These are phyloP conservation scores for Periconia sp. DNA, from an alignment of 2,329 filamentous ascomycete species.

Conservation along the genomic window DNA sequence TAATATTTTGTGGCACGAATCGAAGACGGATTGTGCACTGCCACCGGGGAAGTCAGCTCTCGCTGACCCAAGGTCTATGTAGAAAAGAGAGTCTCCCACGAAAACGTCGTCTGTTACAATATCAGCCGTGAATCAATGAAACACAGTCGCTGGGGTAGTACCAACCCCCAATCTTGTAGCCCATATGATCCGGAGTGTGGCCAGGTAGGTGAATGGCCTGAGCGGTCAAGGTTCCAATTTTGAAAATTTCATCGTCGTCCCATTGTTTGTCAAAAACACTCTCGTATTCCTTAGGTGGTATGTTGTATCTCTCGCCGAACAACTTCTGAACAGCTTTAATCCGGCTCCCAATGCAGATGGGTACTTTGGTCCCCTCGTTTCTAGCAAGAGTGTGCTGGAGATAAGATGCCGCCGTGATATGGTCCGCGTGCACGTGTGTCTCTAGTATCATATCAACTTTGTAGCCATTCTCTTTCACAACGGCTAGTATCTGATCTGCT, in stretches of 20 bases:
- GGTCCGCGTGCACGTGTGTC: constrained; percentile 64
- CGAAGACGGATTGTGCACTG: constrained; percentile 26
- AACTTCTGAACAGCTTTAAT: constrained; percentile 55
- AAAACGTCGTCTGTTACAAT: constrained; percentile 32
- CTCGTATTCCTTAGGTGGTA: constrained; percentile 47
- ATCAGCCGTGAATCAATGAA: background rate
- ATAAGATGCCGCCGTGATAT: constrained; percentile 62
- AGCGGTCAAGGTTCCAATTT: constrained; percentile 51
- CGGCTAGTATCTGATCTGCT: constrained; percentile 55
- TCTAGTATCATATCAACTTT: constrained; percentile 58
- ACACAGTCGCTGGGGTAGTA: background rate
- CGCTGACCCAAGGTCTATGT: constrained; percentile 13
- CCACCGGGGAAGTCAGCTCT: constrained; percentile 42
- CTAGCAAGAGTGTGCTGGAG: constrained; percentile 48
- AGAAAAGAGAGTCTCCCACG: constrained; percentile 33
- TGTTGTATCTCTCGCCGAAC: constrained; percentile 54
- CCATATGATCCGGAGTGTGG: constrained; percentile 63
- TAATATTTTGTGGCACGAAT: constrained; percentile 30
- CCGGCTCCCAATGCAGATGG: constrained; percentile 58
- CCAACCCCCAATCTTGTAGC: constrained; percentile 55
- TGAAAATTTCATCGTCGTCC: constrained; percentile 56
- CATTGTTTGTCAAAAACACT: constrained; percentile 57
- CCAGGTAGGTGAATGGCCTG: constrained; percentile 59
- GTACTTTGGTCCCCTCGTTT: constrained; percentile 44
- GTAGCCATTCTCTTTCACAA: constrained; percentile 51